Conservation (phyloP, 306 rosid genomes). For the Castanopsis chinensis region DNA sequence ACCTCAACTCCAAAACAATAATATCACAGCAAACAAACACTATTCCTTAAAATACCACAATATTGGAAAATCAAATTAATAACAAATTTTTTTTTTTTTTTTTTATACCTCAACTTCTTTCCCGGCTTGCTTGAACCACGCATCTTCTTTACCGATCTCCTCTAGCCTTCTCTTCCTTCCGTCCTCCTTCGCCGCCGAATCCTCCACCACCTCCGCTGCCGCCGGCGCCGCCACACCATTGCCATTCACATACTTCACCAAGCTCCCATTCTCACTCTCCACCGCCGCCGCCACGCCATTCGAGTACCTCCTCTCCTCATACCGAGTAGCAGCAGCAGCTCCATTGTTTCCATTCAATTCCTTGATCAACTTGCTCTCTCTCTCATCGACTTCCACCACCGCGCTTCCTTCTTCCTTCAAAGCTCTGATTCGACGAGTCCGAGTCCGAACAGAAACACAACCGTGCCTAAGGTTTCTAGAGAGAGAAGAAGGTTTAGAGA, state of each 20-base stretch:
- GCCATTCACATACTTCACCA: conserved; percentile 64
- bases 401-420: conserved; percentile 43
- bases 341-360: conserved; percentile 72
- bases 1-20: background rate
- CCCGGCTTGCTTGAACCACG: conserved; percentile 72
- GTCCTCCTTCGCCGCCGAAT: conserved; percentile 48
- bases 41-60: background rate
- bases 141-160: conserved; percentile 95
- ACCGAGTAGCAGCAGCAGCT: conserved; percentile 37
- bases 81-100: conserved; percentile 1
- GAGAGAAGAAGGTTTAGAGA: conserved; percentile 15
- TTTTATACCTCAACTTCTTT: conserved; percentile 48
- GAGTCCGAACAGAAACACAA: conserved; percentile 26
- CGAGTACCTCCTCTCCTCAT: conserved; percentile 32
- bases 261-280: conserved; percentile 51
- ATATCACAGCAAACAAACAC: background rate
- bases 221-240: conserved; percentile 51
- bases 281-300: conserved; percentile 41
- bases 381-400: conserved; percentile 41
- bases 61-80: conserved; percentile 7
- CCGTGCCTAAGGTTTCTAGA: conserved; percentile 17
- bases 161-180: conserved; percentile 90
- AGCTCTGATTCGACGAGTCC: conserved; percentile 50
- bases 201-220: conserved; percentile 37
- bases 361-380: conserved; percentile 36